Conservation (phyloP, 2,329 filamentous ascomycete species). For the Diaporthe citrichinensis region DNA sequence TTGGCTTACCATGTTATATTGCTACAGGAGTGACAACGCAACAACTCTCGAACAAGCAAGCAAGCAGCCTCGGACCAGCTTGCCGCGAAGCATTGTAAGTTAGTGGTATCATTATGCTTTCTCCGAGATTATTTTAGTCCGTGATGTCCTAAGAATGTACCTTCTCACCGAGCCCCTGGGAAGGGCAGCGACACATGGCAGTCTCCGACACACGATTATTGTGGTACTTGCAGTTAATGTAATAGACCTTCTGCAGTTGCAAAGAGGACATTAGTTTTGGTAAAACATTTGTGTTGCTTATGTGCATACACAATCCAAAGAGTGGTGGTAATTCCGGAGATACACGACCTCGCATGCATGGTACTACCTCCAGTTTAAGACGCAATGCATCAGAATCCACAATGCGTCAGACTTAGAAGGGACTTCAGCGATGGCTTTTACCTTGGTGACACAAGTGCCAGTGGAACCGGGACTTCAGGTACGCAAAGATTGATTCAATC, state of each 20-base stretch:
- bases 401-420: background rate
- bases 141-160: background rate
- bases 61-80: background rate
- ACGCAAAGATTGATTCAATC: background rate
- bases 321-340: no score
- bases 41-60: background rate
- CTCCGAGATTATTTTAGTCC: background rate
- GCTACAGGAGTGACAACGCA: background rate
- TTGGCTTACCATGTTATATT: background rate
- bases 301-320: background rate
- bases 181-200: background rate
- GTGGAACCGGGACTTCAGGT: background rate
- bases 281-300: background rate
- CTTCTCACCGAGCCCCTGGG: background rate
- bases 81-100: background rate
- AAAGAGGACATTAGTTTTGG: no score
- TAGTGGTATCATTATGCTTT: background rate
- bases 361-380: background rate
- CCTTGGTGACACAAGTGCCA: background rate
- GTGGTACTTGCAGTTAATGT: background rate
- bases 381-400: background rate
- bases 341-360: background rate
- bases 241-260: background rate
- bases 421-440: background rate
- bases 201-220: background rate